These are phyloP conservation scores for Penicillium hordei DNA, from an alignment of 2,329 filamentous ascomycete species.

Conservation along the genomic window DNA sequence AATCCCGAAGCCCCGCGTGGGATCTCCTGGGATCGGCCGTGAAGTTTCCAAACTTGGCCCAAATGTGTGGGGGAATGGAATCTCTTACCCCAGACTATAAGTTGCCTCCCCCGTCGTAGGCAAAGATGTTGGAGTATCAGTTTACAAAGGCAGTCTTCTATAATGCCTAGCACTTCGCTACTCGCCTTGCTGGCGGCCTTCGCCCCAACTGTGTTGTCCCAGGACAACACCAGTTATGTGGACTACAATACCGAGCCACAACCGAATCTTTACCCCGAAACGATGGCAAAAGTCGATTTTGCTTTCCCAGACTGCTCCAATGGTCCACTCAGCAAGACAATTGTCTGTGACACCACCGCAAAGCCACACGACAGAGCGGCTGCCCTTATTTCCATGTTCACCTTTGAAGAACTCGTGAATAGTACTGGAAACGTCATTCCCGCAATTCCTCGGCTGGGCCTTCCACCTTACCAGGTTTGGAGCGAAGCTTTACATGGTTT, in stretches of 20 bases:
- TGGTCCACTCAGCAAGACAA: constrained; percentile 52
- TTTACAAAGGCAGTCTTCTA: background rate
- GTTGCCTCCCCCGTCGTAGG: background rate
- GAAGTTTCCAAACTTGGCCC: constrained; percentile 3
- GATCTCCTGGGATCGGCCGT: constrained; percentile 22
- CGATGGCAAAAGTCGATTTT: constrained; percentile 20
- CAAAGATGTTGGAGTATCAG: background rate
- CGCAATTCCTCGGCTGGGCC: constrained; percentile 56
- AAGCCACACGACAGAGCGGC: constrained; percentile 43
- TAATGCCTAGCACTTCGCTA: constrained; percentile 20
- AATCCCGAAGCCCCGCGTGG: constrained; percentile 5
- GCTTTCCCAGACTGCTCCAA: constrained; percentile 54
- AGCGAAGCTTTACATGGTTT: constrained; percentile 62
- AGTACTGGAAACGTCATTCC: constrained; percentile 50
- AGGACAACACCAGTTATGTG: constrained; percentile 30
- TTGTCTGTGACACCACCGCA: constrained; percentile 52
- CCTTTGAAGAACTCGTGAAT: constrained; percentile 56
- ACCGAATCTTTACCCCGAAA: constrained; percentile 25
- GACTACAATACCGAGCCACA: constrained; percentile 30
- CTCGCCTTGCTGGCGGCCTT: constrained; percentile 25
- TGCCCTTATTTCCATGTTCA: constrained; percentile 54
- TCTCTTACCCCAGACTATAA: background rate
- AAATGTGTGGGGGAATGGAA: background rate
- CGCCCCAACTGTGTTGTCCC: constrained; percentile 23
- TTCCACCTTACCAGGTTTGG: constrained; percentile 63